Evolutionary conservation across 495 filamentous ascomycete genomes (phyloP).

Genomic region (Lepidopterella palustris): DNA sequence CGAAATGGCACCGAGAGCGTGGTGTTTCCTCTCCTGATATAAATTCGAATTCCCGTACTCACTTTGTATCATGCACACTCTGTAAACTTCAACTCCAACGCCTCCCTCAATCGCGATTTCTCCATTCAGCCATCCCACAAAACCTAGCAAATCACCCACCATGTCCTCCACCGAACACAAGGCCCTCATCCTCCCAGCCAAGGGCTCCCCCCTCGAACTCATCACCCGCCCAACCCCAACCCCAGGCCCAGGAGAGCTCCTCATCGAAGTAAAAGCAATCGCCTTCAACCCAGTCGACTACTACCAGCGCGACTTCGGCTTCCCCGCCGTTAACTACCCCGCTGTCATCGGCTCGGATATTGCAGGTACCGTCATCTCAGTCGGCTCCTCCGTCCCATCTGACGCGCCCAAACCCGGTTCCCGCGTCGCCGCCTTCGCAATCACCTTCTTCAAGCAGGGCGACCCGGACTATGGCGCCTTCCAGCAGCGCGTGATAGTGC

Average conservation of each 20-base stretch:
- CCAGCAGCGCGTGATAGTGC: conserved; percentile 40
- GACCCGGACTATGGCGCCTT: conserved; percentile 40
- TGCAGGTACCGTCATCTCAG: conserved; percentile 36
- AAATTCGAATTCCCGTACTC: no score
- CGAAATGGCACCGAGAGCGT: no score
- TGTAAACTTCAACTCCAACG: no score
- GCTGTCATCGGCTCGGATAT: conserved; percentile 42
- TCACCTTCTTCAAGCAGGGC: conserved; percentile 34
- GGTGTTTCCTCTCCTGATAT: no score
- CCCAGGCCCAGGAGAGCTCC: conserved; percentile 45
- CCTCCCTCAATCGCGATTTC: no score
- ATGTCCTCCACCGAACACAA: no score
- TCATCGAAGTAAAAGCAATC: conserved; percentile 46
- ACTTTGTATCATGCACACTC: no score
- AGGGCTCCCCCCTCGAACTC: conserved; percentile 37
- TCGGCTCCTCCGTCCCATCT: conserved; percentile 37
- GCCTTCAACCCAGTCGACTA: conserved; percentile 47
- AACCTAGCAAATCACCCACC: no score
- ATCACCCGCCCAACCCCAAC: conserved; percentile 37
- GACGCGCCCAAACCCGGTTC: conserved; percentile 34
- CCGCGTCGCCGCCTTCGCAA: conserved; percentile 42
- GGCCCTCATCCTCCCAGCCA: conserved; percentile 37
- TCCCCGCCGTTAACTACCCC: conserved; percentile 40
- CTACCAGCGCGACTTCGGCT: conserved; percentile 37
- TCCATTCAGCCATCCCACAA: no score